phyloP scores from a whole-genome alignment of 768 basidiomycete genomes.

The Tephrocybe sp. region DNA sequence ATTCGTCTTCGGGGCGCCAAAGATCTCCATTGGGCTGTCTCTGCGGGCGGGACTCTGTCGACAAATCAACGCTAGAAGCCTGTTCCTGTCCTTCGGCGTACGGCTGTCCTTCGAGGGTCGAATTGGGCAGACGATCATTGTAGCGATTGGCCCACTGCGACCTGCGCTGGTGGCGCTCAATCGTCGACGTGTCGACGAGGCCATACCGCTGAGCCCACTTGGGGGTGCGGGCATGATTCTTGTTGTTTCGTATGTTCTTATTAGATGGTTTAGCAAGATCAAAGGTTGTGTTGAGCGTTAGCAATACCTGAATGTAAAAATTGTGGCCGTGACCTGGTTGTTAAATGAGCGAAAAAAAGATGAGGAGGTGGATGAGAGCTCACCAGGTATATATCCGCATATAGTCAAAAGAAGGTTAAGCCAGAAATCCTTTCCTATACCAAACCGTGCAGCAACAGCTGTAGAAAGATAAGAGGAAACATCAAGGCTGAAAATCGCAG shows the following conservation, averaged over 20 bases:
- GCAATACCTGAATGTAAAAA: conserved; percentile 81
- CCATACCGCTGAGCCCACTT: conserved; percentile 94
- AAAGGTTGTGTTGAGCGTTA: conserved; percentile 10
- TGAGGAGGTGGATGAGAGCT: conserved; percentile 11
- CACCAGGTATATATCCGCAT: conserved; percentile 88
- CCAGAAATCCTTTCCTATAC: conserved; percentile 89
- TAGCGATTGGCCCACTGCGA: conserved; percentile 89
- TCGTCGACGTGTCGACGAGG: conserved; percentile 78
- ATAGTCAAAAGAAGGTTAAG: conserved; percentile 87
- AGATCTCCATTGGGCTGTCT: conserved; percentile 52
- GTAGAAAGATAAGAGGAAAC: conserved; percentile 12
- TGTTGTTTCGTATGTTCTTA: conserved; percentile 95
- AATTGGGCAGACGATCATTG: conserved; percentile 74
- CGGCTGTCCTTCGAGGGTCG: conserved; percentile 67
- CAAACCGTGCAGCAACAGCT: conserved; percentile 95
- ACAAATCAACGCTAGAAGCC: conserved; percentile 41
- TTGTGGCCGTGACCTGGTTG: conserved; percentile 83
- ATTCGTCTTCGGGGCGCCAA: conserved; percentile 78
- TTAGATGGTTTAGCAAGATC: conserved; percentile 4
- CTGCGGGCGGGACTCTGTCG: conserved; percentile 32
- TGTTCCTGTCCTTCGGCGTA: conserved; percentile 80
- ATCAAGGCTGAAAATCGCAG: conserved; percentile 4
- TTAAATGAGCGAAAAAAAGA: conserved; percentile 6
- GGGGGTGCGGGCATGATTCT: conserved; percentile 88
- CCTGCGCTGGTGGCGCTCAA: conserved; percentile 74